Evolutionary conservation across 2,329 filamentous ascomycete species (phyloP).

Genomic region (Cercospora canescens): DNA sequence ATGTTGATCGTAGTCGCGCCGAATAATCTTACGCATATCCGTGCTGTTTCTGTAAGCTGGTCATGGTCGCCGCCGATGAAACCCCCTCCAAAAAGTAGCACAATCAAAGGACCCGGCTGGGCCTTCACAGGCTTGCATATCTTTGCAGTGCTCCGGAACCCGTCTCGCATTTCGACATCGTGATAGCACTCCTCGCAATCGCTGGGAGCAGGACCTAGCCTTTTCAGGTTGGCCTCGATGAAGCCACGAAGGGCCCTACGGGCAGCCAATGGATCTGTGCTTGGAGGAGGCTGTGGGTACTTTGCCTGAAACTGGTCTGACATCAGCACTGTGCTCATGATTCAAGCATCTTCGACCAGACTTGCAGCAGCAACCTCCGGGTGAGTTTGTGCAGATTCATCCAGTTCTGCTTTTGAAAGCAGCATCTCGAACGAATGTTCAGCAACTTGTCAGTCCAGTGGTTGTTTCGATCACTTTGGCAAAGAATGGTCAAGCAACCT

Average conservation of each 20-base stretch:
- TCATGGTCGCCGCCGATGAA: constrained; percentile 31
- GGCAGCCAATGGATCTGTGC: constrained; percentile 8
- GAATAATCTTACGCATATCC: constrained; percentile 33
- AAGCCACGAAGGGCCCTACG: constrained; percentile 9
- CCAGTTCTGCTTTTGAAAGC: constrained; percentile 16
- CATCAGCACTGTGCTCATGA: not conserved
- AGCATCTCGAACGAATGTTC: constrained; percentile 8
- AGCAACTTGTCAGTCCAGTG: not conserved
- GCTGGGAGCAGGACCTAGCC: constrained; percentile 22
- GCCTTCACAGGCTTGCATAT: constrained; percentile 33
- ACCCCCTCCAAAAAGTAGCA: constrained; percentile 32
- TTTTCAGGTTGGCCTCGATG: constrained; percentile 11
- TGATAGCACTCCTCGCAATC: constrained; percentile 38
- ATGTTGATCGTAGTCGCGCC: constrained; percentile 46
- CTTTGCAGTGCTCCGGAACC: constrained; percentile 35
- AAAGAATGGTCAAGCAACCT: not conserved
- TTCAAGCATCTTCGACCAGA: not conserved
- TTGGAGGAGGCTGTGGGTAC: constrained; percentile 12
- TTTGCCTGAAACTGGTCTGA: constrained; percentile 17
- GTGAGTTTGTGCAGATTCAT: constrained; percentile 14
- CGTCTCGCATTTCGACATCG: constrained; percentile 38
- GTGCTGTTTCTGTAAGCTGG: constrained; percentile 27
- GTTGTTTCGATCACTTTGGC: not conserved
- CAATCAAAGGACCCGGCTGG: constrained; percentile 27
- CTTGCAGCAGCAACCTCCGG: constrained; percentile 20